Base-by-base conservation (phyloP, 129 eudicot genomes). In the Centrapalus pauciflorus region DNA sequence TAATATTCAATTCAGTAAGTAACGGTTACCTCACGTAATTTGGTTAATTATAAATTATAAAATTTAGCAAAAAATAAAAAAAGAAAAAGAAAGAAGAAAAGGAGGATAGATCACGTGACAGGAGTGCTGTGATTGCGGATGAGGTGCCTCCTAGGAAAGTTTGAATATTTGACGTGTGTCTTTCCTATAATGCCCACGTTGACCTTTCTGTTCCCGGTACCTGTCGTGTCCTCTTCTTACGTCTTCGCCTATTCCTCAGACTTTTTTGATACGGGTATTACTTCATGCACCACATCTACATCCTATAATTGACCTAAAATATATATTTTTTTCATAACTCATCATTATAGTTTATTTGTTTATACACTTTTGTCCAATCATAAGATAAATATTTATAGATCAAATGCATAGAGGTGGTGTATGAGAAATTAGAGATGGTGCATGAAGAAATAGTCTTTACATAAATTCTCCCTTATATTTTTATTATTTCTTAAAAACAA, bases 171-270 rank as follows among this genome's bases (percentile, higher is more conserved):
- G 72, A 67, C 62, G 62, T 51, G 35, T 67, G 49, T 67, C 35
- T 51, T 67, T 67, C 61, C n/a, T 32, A 24, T 20, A 50, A 11
- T 49, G n/a, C 14, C 49, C 33, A 67, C 51, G 72, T 51, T 51
- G 35, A 67, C 72, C 52, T 13, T 45, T 45, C 52, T 45, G 17
- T 45, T 45, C 1, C 16, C 16, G 51, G 51, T 14, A 45, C 21
- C 20, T 13, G 7, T 45, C 17, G 23, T 45, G 52, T 45, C 52
- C 21, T 45, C 52, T 21, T 43, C 21, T 43, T 45, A 45, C 52
- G 21, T 45, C 52, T 45, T 45, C 23, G 23, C 52, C 52, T 45
- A 5, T 45, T 45, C 23, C 23, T 45, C 4, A 45, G 17, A 45
- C 17, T 13, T 23, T 45, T 23, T 45, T 45, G 8, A 45, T 45